Evolutionary conservation across 140 eudicot genomes (phyloP).

Genomic region (Bidens hawaiensis): DNA sequence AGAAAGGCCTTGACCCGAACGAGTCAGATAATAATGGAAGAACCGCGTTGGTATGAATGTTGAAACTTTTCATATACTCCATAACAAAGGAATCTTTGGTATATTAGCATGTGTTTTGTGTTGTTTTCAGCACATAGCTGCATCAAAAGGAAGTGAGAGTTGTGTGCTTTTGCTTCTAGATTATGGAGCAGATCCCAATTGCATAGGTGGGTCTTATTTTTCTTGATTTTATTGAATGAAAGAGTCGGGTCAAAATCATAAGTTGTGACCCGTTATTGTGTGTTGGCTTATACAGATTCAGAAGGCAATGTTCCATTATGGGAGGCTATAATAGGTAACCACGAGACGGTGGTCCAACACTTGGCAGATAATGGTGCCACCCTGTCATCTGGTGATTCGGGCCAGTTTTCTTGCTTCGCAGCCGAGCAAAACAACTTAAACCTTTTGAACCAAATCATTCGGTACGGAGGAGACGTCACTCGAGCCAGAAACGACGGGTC

Average conservation of each 20-base stretch:
- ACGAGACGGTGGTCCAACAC: slow-evolving; percentile 36
- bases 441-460: slow-evolving; percentile 48
- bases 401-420: slow-evolving; percentile 65
- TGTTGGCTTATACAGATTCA: slow-evolving; percentile 43
- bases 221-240: no score
- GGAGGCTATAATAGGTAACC: slow-evolving; percentile 78
- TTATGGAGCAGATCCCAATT: slow-evolving; percentile 83
- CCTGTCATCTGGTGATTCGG: slow-evolving; percentile 59
- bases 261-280: not conserved
- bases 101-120: not conserved
- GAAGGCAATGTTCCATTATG: slow-evolving; percentile 88
- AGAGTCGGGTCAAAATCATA: no score
- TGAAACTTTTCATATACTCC: no score
- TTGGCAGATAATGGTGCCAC: slow-evolving; percentile 58
- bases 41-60: slow-evolving; percentile 75
- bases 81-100: no score
- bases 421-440: slow-evolving; percentile 60
- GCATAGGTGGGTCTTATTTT: no score
- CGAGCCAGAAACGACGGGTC: slow-evolving; percentile 45
- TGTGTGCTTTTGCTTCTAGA: slow-evolving; percentile 86
- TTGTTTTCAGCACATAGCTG: slow-evolving; percentile 79
- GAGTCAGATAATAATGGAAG: slow-evolving; percentile 73
- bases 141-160: slow-evolving; percentile 75
- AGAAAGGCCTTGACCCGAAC: slow-evolving; percentile 77
- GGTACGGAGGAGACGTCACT: slow-evolving; percentile 63